Percentiles rank a stretch among this genome's conserved stretches.
Evolutionary conservation across 2,329 filamentous ascomycete genomes (phyloP).

Genomic region (Neofusicoccum kwambonambiense): DNA sequence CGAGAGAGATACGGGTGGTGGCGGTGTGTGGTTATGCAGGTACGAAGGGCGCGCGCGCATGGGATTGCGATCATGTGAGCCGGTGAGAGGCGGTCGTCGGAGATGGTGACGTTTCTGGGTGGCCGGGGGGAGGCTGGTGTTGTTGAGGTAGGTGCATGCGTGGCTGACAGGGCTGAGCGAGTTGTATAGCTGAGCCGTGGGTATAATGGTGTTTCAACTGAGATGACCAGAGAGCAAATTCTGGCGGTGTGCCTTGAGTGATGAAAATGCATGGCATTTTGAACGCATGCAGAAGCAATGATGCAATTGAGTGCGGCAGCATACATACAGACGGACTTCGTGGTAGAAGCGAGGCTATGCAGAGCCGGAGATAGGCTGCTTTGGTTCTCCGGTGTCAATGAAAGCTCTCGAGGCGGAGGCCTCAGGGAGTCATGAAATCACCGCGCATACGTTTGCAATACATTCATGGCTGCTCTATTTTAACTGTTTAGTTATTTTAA

Average conservation of each 20-base stretch:
- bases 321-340: not conserved
- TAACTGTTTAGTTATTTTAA: not conserved
- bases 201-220: slow-evolving; percentile 8
- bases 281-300: not conserved
- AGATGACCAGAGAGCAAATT: not conserved
- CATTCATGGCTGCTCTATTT: not conserved
- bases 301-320: not conserved
- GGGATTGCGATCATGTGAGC: no score
- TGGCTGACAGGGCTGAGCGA: not conserved
- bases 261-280: not conserved
- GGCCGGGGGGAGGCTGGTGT: no score
- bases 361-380: not conserved
- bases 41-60: no score
- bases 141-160: no score
- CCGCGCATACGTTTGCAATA: not conserved
- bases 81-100: no score
- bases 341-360: not conserved
- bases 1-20: no score
- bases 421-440: not conserved
- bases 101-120: not conserved
- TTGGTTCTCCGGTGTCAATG: not conserved
- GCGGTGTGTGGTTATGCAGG: no score
- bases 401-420: not conserved
- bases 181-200: not conserved
- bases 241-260: not conserved